Percentiles rank a stretch among this genome's conserved stretches.
These are phyloP conservation scores for Chytriomyces sp. DNA, from an alignment of 192 early-diverging fungal species.

Conservation along the genomic window DNA sequence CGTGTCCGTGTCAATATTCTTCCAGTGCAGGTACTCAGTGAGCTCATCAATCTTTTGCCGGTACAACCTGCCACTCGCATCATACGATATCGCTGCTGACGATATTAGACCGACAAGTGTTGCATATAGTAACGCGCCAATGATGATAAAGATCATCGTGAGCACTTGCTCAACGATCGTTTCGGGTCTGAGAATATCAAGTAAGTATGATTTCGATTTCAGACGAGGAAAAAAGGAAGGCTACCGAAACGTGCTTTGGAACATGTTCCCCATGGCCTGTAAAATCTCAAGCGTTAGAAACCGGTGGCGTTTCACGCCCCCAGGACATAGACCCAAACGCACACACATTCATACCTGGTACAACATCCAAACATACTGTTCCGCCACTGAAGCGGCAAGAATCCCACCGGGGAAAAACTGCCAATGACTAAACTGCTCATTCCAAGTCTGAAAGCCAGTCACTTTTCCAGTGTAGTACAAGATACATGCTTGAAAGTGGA, in stretches of 20 bases:
- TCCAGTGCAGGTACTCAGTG: slow-evolving; percentile 39
- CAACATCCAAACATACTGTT: slow-evolving; percentile 28
- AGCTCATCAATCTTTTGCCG: slow-evolving; percentile 45
- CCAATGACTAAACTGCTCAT: slow-evolving; percentile 20
- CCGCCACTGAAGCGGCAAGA: not conserved
- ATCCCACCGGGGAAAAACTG: slow-evolving; percentile 18
- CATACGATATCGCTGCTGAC: slow-evolving; percentile 5
- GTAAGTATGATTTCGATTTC: not conserved
- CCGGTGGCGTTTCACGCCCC: not conserved
- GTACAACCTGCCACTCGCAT: slow-evolving; percentile 34
- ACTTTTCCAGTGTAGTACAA: slow-evolving; percentile 30
- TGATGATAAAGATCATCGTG: slow-evolving; percentile 18
- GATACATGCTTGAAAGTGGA: slow-evolving; percentile 38
- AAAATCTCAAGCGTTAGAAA: not conserved
- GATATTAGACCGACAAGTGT: slow-evolving; percentile 30
- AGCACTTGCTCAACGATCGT: slow-evolving; percentile 9
- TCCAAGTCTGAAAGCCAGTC: slow-evolving; percentile 8
- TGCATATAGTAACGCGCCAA: slow-evolving; percentile 33
- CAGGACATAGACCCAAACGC: not conserved
- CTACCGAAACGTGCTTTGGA: slow-evolving; percentile 33
- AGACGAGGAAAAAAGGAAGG: not conserved
- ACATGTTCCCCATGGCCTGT: slow-evolving; percentile 35
- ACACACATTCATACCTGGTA: not conserved
- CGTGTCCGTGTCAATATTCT: slow-evolving; percentile 25
- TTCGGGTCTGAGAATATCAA: slow-evolving; percentile 17